Conservation (phyloP, 192 early-diverging fungal genomes). For the Linnemannia zychae region DNA sequence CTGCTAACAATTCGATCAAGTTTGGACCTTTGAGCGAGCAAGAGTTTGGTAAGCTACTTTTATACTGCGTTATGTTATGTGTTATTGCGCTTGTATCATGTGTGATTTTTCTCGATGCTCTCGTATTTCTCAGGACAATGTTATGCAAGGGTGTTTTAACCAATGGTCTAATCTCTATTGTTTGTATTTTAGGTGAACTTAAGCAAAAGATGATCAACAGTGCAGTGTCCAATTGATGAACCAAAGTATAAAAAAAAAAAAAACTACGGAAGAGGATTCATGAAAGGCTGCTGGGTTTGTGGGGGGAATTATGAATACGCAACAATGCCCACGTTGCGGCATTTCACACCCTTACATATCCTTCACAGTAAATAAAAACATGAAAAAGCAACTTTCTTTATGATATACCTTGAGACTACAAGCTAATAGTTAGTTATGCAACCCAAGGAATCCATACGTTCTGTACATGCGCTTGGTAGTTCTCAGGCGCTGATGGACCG, state of each 20-base stretch:
- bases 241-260: too few species aligned
- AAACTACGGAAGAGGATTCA: too few species aligned
- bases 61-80: background rate
- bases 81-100: background rate
- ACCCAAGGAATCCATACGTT: constrained; percentile 72
- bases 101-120: background rate
- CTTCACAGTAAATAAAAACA: background rate
- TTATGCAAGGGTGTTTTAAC: background rate
- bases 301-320: too few species aligned
- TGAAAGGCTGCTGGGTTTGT: too few species aligned
- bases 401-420: background rate
- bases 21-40: constrained; percentile 70
- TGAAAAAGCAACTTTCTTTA: background rate
- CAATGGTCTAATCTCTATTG: background rate
- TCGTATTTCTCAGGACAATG: background rate
- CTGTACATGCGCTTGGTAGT: constrained; percentile 74
- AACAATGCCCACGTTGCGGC: background rate
- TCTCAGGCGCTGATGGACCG: constrained; percentile 64
- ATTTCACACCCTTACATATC: background rate
- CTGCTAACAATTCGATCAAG: constrained; percentile 68
- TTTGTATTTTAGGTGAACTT: constrained; percentile 22
- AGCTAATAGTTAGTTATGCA: constrained; percentile 7
- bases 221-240: constrained; percentile 20
- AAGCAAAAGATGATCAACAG: constrained; percentile 51
- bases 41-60: constrained; percentile 64